These are phyloP conservation scores for Oryza officinalis DNA, from an alignment of 176 grass and related monocot species.

Conservation along the genomic window DNA sequence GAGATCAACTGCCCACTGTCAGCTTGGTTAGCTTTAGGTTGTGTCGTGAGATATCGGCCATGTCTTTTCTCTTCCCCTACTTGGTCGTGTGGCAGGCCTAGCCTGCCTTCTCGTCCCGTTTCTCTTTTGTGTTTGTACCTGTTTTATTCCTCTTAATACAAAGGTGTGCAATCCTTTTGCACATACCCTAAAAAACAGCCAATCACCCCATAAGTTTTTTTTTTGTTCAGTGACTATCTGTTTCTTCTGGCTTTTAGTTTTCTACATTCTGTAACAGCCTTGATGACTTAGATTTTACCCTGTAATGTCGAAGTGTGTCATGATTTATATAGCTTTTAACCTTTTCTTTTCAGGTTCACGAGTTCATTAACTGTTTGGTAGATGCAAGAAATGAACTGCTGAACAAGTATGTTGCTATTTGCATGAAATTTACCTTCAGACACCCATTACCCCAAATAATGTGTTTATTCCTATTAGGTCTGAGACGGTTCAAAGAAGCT, in stretches of 20 bases:
- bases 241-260: conserved; percentile 2
- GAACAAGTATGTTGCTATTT: conserved; percentile 60
- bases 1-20: too few relatives aligned
- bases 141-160: too few relatives aligned
- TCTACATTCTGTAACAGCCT: neutral
- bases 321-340: conserved; percentile 2
- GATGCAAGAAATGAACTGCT: conserved; percentile 88
- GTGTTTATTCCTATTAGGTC: conserved; percentile 55
- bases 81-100: too few relatives aligned
- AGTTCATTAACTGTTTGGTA: conserved; percentile 73
- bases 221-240: neutral
- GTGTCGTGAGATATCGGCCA: too few relatives aligned
- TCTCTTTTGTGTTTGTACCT: too few relatives aligned
- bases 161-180: too few relatives aligned
- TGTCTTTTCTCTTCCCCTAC: too few relatives aligned
- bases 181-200: too few relatives aligned
- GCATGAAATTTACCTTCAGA: conserved; percentile 26
- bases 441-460: neutral
- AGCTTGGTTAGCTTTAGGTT: too few relatives aligned
- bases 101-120: too few relatives aligned
- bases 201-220: too few relatives aligned
- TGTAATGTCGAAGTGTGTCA: neutral
- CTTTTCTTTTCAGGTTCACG: conserved; percentile 60
- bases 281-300: neutral
- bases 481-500: conserved; percentile 65